A percentile compares a stretch with the other conserved stretches of the same genome.
Evolutionary conservation across 192 early-diverging fungal genomes (phyloP).

Genomic region (Coemansia umbellata): DNA sequence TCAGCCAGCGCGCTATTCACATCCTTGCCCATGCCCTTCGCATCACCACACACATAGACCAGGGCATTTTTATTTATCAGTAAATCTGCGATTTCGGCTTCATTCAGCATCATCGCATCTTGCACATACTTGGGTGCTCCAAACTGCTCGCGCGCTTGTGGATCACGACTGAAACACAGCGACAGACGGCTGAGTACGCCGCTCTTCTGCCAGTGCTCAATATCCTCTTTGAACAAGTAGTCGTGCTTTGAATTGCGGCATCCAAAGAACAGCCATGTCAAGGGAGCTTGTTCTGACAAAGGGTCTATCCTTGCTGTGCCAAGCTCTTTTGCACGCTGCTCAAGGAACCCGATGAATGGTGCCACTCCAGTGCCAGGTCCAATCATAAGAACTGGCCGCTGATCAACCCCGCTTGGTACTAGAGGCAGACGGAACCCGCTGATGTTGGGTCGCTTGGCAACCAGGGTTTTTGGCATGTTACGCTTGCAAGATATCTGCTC

Average conservation of each 20-base stretch:
- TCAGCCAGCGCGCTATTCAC: slow-evolving; percentile 74
- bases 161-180: slow-evolving; percentile 65
- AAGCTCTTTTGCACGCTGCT: slow-evolving; percentile 63
- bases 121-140: slow-evolving; percentile 73
- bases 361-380: slow-evolving; percentile 95
- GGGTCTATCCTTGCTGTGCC: slow-evolving; percentile 6
- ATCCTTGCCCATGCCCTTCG: slow-evolving; percentile 83
- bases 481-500: slow-evolving; percentile 52
- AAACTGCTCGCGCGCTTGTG: slow-evolving; percentile 49
- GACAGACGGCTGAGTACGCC: slow-evolving; percentile 57
- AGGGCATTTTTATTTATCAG: slow-evolving; percentile 58
- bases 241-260: slow-evolving; percentile 67
- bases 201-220: slow-evolving; percentile 46
- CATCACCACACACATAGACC: slow-evolving; percentile 81
- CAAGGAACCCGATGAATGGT: slow-evolving; percentile 85
- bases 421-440: slow-evolving; percentile 67
- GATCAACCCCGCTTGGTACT: slow-evolving; percentile 22
- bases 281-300: slow-evolving; percentile 19
- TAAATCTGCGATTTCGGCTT: slow-evolving; percentile 55
- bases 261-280: slow-evolving; percentile 74
- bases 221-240: slow-evolving; percentile 64
- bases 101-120: slow-evolving; percentile 61
- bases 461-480: slow-evolving; percentile 28
- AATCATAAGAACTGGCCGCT: slow-evolving; percentile 75
- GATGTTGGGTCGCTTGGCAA: slow-evolving; percentile 57